Evolutionary conservation across 768 basidiomycete genomes (phyloP).

Genomic region (Gymnopilus junonius): DNA sequence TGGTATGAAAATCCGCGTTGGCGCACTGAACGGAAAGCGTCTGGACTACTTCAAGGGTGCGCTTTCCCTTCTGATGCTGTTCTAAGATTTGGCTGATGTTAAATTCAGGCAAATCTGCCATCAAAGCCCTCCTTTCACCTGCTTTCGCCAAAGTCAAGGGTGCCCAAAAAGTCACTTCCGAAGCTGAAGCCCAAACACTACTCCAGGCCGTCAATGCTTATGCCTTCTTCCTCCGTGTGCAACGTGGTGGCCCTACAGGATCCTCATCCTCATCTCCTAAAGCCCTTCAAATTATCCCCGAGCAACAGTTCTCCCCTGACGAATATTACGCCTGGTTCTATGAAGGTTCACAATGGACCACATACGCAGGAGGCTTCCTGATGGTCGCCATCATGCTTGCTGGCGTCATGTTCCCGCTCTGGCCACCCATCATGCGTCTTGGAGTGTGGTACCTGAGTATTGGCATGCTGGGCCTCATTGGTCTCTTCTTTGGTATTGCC

Average conservation of each 20-base stretch:
- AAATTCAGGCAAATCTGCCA: slow-evolving; percentile 81
- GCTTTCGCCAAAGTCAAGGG: slow-evolving; percentile 90
- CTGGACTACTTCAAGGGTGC: slow-evolving; percentile 98
- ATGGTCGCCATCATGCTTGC: slow-evolving; percentile 96
- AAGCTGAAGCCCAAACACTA: slow-evolving; percentile 72
- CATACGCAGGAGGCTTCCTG: slow-evolving; percentile 84
- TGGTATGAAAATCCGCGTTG: slow-evolving; percentile 87
- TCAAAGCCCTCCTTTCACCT: slow-evolving; percentile 90
- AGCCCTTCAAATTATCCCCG: slow-evolving; percentile 75
- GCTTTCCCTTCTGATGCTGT: slow-evolving; percentile 17
- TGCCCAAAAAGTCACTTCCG: slow-evolving; percentile 71
- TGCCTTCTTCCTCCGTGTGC: slow-evolving; percentile 93
- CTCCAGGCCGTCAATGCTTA: slow-evolving; percentile 75
- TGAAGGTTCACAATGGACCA: slow-evolving; percentile 92
- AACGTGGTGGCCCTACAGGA: slow-evolving; percentile 71
- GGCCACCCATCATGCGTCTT: slow-evolving; percentile 91
- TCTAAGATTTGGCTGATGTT: slow-evolving; percentile 1
- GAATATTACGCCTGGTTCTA: slow-evolving; percentile 98
- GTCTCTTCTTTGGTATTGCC: slow-evolving; percentile 88
- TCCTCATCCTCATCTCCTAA: slow-evolving; percentile 78
- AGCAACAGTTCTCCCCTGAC: slow-evolving; percentile 77
- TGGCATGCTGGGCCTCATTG: slow-evolving; percentile 85
- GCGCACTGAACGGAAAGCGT: slow-evolving; percentile 92
- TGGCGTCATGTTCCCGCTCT: slow-evolving; percentile 98
- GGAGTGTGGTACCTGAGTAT: slow-evolving; percentile 97